Conservation (phyloP, 306 rosid genomes). For the Ceratonia siliqua region DNA sequence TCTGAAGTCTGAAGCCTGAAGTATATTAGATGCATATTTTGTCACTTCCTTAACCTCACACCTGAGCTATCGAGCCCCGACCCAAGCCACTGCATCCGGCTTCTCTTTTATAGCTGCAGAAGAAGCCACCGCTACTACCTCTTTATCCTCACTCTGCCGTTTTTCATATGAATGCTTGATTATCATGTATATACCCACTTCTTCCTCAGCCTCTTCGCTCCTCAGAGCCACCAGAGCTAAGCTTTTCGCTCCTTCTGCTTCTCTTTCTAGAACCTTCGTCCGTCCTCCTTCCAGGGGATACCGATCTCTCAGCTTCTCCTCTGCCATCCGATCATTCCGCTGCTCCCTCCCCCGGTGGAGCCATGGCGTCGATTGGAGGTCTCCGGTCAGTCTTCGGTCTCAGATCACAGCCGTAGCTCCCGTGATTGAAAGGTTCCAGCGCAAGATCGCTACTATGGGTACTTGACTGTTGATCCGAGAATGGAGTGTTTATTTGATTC, state of each 20-base stretch:
- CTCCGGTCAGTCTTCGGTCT: slow-evolving; percentile 51
- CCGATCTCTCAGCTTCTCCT: slow-evolving; percentile 41
- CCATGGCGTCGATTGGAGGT: slow-evolving; percentile 59
- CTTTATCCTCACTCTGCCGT: background rate
- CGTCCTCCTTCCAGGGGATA: slow-evolving; percentile 9
- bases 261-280: slow-evolving; percentile 46
- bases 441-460: slow-evolving; percentile 76
- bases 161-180: slow-evolving; percentile 48
- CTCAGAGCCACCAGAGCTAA: slow-evolving; percentile 63
- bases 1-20: too few species aligned
- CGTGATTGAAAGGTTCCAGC: slow-evolving; percentile 56
- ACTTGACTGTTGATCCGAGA: slow-evolving; percentile 6
- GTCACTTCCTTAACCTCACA: too few species aligned
- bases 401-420: slow-evolving; percentile 72
- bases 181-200: slow-evolving; percentile 55
- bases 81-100: background rate
- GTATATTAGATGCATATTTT: too few species aligned
- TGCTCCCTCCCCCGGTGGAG: slow-evolving; percentile 54
- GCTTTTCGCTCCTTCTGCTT: slow-evolving; percentile 36
- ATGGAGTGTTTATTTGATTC: background rate
- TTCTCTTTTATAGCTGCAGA: background rate
- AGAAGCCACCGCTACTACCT: background rate
- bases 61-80: too few species aligned
- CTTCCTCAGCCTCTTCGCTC: slow-evolving; percentile 55
- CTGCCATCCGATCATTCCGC: slow-evolving; percentile 36